Evolutionary conservation across 768 basidiomycete genomes (phyloP), one percentile per base, ranked within the genome.

Genomic region (Kwoniella pini): DNA sequence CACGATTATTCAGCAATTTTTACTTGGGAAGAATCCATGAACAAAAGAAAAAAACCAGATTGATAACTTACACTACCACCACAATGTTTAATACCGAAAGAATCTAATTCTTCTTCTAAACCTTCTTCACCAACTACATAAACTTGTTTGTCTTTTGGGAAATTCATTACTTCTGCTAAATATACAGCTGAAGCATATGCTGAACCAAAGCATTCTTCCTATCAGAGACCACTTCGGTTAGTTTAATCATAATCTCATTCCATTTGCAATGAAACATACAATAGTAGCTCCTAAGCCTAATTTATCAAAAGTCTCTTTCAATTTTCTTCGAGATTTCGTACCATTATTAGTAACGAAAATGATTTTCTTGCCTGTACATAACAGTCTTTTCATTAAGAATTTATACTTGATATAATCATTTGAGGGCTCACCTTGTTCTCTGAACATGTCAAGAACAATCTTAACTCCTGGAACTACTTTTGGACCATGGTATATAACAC

Each of bases 341-440:
- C 95, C 94, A 76, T 98, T 99, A 81, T 99, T 99, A 17, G 94
- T 97, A 51, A 96, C 93, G 73, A 98, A 98, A 10, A 97, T 80
- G 30, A 96, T 81, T 61, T 85, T 83, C 82, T 91, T 97, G 74
- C 83, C 91, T 91, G 56, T n/a, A n/a, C n/a, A n/a, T n/a, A n/a
- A n/a, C n/a, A n/a, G n/a, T n/a, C n/a, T n/a, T n/a, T n/a, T n/a
- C n/a, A n/a, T n/a, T n/a, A n/a, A n/a, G n/a, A n/a, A n/a, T n/a
- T n/a, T n/a, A n/a, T n/a, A n/a, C n/a, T n/a, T n/a, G n/a, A n/a
- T 44, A 27, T 36, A 15, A 36, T 7, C 7, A 36, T 7, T 15
- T 36, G 19, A 27, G 3, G 28, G 28, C 89, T 71, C 79, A 90
- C 91, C 87, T 77, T 83, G 83, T 60, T 82, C 81, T 63, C 93